Evolutionary conservation across 176 grass and related monocot species (phyloP), one percentile per base, ranked within the genome.

Genomic region (Alloteropsis semialata): DNA sequence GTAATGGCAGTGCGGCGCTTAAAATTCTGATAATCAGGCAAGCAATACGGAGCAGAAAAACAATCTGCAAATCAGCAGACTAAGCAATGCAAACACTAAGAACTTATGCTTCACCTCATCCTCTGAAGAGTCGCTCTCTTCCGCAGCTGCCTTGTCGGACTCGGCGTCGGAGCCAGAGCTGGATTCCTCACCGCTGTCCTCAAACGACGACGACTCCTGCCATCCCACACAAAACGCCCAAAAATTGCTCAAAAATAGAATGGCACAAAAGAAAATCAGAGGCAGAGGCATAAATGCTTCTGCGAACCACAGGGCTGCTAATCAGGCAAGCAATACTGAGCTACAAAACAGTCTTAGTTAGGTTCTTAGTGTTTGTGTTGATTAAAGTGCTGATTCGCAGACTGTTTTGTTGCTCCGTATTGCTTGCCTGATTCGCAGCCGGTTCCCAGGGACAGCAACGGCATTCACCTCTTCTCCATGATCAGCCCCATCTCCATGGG

Each of bases 41-140:
- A 55, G 59, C 10, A 50, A 18, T n/a, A 25, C 6, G 27, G 27
- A 18, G 46, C 7, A 15, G 17, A 36, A n/a, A 33, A 59, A 18
- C 13, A 29, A 43, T 37, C 18, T 28, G 33, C 11, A 21, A 66
- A 85, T 38, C 34, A 43, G 56, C 63, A 79, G 1, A 29, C 54
- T 22, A 39, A 82, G n/a, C 25, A 71, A 70, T 5, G 43, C 9
- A 56, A 74, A 19, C 13, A 64, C 6, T 24, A 79, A 9, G 18
- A 5, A 45, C 12, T 45, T 64, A 43, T 28, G 15, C 2, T 5
- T 88, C 80, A 94, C 95, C 95, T 97, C 92, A 30, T 97, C 95
- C 85, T 92, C 91, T 0, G 94, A 97, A 29, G 94, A 97, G 86
- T 97, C 94, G 37, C 92, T 94, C 90, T 97, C 92, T 68, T 85